Base-by-base conservation (phyloP, 371 early-diverging fungal genomes). In the Coemansia sp. region DNA sequence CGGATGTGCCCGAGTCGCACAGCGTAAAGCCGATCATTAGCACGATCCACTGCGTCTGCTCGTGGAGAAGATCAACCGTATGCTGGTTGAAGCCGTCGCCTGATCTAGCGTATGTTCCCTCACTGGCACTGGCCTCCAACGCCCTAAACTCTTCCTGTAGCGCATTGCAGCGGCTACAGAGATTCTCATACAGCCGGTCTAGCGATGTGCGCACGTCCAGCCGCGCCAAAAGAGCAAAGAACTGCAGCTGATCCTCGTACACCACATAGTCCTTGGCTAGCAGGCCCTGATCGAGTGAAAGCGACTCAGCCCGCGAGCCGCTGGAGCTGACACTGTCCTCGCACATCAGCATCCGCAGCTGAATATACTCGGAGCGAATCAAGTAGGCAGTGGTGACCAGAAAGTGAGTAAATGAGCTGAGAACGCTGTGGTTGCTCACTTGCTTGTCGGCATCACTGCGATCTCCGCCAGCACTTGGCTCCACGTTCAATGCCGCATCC, bases 181-280 rank as follows among this genome's bases (percentile, higher is more conserved):
- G 31, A 34, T 70, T 70, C 42, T 71, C 62, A 52, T 65, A 51
- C 34, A 71, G 40, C 4, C 72, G 54, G 35, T 70, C 66, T 34
- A 71, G 54, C 11, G 74, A 61, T 10, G 62, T 62, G 26, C 56
- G 66, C 4, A 65, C 35, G 13, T 74, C 74, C 14, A 74, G 59
- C 7, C 74, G 72, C 1, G 74, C 65, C 4, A 74, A 58, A 50
- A 74, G 39, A 3, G 71, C 70, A 51, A 64, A 70, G 32, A 74
- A 74, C 62, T 69, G 74, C 30, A 74, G 71, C 66, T 74, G 74
- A 31, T 74, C 74, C 39, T 74, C 74, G 49, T 74, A 74, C 1
- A 74, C 74, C 13, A 70, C 65, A 38, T 70, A 74, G 49, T 74
- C 74, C 41, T 74, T 74, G 35, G 72, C 71, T 45, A 74, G 26